Evolutionary conservation across 306 rosid genomes (phyloP), one percentile per base, ranked within the genome.

Genomic region (Pachyrhizus erosus): DNA sequence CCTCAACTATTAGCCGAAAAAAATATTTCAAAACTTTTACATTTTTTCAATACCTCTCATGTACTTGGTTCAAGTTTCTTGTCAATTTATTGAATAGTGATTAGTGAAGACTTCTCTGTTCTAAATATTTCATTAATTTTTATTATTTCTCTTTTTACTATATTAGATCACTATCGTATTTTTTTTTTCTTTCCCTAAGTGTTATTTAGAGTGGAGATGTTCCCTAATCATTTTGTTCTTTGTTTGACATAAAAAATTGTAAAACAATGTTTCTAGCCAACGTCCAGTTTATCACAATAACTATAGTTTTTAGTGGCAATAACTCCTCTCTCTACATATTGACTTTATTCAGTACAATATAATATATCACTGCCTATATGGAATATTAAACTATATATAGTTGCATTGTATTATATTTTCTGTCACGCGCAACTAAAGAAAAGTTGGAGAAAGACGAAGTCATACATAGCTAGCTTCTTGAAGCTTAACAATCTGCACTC

Each of bases 341-440:
- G 31, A 62, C 40, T 29, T 62, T 62, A 5, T 62, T 31, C 2
- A 21, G 52, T 34, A 34, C 39, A 34, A 34, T 40, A 18, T 21
- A 46, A 20, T 20, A 46, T 65, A 33, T 8, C 9, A 23, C 5
- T 77, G 15, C 9, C 34, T 62, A 52, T 46, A 29, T 52, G 21
- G 55, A 64, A 77, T 48, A 46, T 70, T 81, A 66, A 51, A 42
- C 17, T 51, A 40, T 65, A 64, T 46, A 14, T 49, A 49, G 76
- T 80, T 27, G 20, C 54, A 34, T 52, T 23, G 14, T 6, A 45
- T 33, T 29, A 80, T 83, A 52, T 80, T 66, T 70, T 75, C 17
- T 31, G 76, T 85, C 92, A 87, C 87, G 89, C 92, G 88, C 66
- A 52, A 54, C 23, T 13, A 77, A 12, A 76, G 66, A 79, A 87